Percentiles rank a stretch among this genome's conserved stretches.
Conservation (phyloP, 441 rosid genomes). For the Dalechampia spathulata region DNA sequence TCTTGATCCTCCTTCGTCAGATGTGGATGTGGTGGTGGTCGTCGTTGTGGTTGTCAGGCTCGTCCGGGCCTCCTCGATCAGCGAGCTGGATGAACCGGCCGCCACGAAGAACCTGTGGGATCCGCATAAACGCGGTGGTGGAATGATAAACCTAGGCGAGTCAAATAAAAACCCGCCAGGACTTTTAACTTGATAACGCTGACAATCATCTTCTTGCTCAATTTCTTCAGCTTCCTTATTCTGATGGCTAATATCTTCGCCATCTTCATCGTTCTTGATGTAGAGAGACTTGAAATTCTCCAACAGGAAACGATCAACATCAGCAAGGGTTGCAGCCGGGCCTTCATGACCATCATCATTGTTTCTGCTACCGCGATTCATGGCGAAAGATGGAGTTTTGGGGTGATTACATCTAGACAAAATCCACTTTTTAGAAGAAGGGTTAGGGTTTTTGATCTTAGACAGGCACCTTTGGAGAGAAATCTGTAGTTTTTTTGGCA, state of each 20-base stretch:
- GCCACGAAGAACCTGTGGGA: constrained; percentile 37
- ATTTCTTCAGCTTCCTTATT: not conserved
- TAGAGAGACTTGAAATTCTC: constrained; percentile 82
- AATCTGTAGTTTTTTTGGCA: constrained; percentile 57
- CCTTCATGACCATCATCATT: constrained; percentile 4
- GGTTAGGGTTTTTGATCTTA: constrained; percentile 45
- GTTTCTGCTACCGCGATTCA: constrained; percentile 6
- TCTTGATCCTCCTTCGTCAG: constrained; percentile 19
- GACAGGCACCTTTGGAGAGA: constrained; percentile 49
- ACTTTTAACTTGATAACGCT: constrained; percentile 7
- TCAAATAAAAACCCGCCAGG: constrained; percentile 27
- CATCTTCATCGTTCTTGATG: constrained; percentile 30
- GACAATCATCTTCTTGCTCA: not conserved
- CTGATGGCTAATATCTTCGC: not conserved
- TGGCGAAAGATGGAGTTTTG: constrained; percentile 50
- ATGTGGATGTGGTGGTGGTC: constrained; percentile 1
- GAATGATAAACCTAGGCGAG: constrained; percentile 35
- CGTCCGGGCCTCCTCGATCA: constrained; percentile 37
- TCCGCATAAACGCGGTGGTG: constrained; percentile 20
- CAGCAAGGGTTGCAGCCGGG: constrained; percentile 62
- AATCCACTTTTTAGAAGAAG: constrained; percentile 44
- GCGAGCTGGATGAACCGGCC: constrained; percentile 33
- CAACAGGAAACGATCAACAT: constrained; percentile 65
- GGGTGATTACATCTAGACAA: constrained; percentile 53
- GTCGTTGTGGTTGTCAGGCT: constrained; percentile 21